Evolutionary conservation across 1,284 basidiomycete species (phyloP), one percentile per base, ranked within the genome.

Genomic region (Cystobasidium sp.): DNA sequence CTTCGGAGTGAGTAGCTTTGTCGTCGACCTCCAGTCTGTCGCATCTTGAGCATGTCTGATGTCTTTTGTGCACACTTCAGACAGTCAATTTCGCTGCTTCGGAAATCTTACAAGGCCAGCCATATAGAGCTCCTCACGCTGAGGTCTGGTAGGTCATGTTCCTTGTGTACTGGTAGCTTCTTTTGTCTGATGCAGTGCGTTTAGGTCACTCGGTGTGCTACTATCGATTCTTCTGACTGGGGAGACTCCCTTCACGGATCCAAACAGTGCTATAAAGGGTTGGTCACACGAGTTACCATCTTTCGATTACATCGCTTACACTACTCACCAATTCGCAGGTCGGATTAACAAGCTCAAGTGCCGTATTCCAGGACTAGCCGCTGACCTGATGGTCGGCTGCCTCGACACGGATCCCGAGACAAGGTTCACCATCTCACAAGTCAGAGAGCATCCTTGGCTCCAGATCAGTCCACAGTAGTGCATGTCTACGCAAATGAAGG

Each of bases 171-270:
- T 18, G 46, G 8, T 6, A 43, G 8, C 31, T 18, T 16, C 22
- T 18, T 56, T 44, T 51, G 20, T 43, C 8, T 31, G 22, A 51
- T 55, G n/a, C 12, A n/a, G 47, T 9, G 24, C 18, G 1, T 14
- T n/a, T 53, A 68, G 66, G 66, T 92, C 91, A 0, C 86, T 95
- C n/a, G 94, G 94, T 43, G 90, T 96, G 59, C 85, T 96, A 46
- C 88, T 95, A 68, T 90, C 90, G 20, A 94, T 93, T 82, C 86
- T 96, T 56, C 85, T 95, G 76, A 92, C 91, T 2, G 93, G 93
- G 18, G 86, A 90, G 78, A 92, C 91, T 24, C 92, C 92, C 3
- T 96, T 95, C 82, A 87, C 89, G 6, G 89, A 89, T 8, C 87
- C 88, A 67, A 85, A 86, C 37, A 89, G 91, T 78, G 91, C 92